Percentiles rank a stretch among this genome's conserved stretches.
phyloP scores from a whole-genome alignment of 2,329 filamentous ascomycete species.

The Spiromastix sp. region DNA sequence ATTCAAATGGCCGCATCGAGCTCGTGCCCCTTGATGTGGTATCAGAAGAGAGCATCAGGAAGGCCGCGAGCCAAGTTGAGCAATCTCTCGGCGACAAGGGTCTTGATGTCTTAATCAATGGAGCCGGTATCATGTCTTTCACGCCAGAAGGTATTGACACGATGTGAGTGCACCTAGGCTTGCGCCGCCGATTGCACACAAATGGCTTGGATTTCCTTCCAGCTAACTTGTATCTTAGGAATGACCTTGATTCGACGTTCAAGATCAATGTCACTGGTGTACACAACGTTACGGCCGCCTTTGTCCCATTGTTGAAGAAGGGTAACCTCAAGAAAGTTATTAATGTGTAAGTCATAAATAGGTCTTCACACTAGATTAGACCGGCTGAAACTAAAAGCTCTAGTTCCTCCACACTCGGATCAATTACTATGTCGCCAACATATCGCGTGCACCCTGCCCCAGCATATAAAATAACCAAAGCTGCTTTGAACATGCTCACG shows the following conservation, averaged over 20 bases:
- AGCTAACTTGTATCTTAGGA: constrained; percentile 8
- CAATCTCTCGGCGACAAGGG: constrained; percentile 24
- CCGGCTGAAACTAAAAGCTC: no score
- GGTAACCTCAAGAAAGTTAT: constrained; percentile 31
- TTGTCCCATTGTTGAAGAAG: constrained; percentile 25
- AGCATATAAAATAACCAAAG: no score
- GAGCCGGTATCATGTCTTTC: constrained; percentile 16
- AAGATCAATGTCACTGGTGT: constrained; percentile 30
- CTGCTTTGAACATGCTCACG: no score
- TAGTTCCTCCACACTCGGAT: no score
- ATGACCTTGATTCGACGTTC: constrained; percentile 19
- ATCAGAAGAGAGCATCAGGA: constrained; percentile 22
- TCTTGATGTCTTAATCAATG: constrained; percentile 24
- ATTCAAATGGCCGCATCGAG: constrained; percentile 22
- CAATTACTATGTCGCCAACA: no score
- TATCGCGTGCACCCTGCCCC: no score
- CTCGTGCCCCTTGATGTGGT: constrained; percentile 28
- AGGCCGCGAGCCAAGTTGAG: constrained; percentile 26
- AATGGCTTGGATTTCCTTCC: background rate
- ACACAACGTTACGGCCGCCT: constrained; percentile 25
- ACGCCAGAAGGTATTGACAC: constrained; percentile 9
- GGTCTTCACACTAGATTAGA: no score
- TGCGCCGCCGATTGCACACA: background rate
- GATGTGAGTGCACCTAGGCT: constrained; percentile 8
- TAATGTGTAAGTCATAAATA: no score